These are phyloP conservation scores for Auriscalpium orientale DNA, from an alignment of 768 basidiomycete species.

Conservation along the genomic window DNA sequence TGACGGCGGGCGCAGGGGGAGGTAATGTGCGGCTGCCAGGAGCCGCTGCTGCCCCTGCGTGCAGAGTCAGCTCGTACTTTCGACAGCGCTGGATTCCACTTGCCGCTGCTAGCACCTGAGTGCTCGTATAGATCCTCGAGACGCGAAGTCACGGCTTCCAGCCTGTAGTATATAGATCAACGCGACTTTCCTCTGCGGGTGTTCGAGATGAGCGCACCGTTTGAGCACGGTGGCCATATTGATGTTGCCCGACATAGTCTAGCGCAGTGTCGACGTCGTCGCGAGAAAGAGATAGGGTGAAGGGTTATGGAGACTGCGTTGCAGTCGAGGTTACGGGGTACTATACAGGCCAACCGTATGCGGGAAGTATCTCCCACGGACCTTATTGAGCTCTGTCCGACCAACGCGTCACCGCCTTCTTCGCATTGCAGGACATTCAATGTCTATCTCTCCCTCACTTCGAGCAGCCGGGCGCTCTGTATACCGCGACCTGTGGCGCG, in stretches of 20 bases:
- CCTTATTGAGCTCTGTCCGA: background rate
- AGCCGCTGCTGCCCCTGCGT: slow-evolving; percentile 23
- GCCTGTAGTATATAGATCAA: slow-evolving; percentile 35
- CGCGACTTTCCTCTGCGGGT: background rate
- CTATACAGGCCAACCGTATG: background rate
- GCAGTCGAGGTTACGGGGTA: background rate
- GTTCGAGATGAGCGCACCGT: slow-evolving; percentile 1
- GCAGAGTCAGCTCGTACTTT: slow-evolving; percentile 21
- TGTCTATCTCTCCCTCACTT: slow-evolving; percentile 50
- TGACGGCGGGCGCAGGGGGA: slow-evolving; percentile 29
- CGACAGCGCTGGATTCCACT: slow-evolving; percentile 13
- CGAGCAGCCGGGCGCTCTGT: slow-evolving; percentile 63
- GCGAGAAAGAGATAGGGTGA: background rate
- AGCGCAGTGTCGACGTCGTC: background rate
- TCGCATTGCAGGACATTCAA: background rate
- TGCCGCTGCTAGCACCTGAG: background rate
- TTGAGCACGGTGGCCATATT: slow-evolving; percentile 16
- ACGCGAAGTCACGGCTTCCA: slow-evolving; percentile 89
- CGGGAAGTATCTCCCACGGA: background rate
- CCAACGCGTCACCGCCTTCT: background rate
- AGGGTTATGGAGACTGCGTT: background rate
- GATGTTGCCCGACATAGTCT: slow-evolving; percentile 9
- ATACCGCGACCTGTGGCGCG: slow-evolving; percentile 65
- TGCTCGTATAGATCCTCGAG: slow-evolving; percentile 78
- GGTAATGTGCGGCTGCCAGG: slow-evolving; percentile 28